Base-by-base conservation (phyloP, 164 flowering plant genomes). In the Chimonanthus salicifolius region DNA sequence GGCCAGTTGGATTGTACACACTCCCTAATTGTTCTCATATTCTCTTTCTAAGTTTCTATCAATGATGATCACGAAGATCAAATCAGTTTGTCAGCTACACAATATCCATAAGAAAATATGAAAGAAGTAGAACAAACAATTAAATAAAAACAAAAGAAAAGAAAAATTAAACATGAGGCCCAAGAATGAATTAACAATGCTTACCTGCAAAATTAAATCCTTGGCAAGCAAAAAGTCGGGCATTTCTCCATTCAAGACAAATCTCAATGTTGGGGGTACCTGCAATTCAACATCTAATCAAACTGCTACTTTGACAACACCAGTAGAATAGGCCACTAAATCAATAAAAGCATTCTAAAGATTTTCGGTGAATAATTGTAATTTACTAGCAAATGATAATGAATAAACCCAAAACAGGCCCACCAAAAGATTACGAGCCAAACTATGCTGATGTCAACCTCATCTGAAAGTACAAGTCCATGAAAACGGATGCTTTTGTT, bases 231-330 rank as follows among this genome's bases (percentile, higher is more conserved):
- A 78, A 85, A 86, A 93, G 75, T 81, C 82, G 58, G 98, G 99
- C 98, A 93, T 93, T 84, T 93, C 98, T 74, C 99, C 98, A 84
- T 95, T 98, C 94, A 93, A 70, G 18, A 92, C 91, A 83, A 95
- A 93, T 77, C 97, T 88, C 78, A 95, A 71, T 58, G 99, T 94
- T 69, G 97, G 97, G 5, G 98, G 99, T 15, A 93, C 98, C 99
- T 95, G 90, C 78, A 87, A 71, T 11, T 47, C 33, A 77, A 72
- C 10, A 49, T 45, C 7, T 54, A 71, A 66, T 21, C 21, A 62
- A 47, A 20, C 46, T 63, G 33, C 54, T 7, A 4, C 58, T 50
- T 69, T 13, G 5, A 49, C n/a, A 33, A 69, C 71, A 45, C 4
- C 47, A 68, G 2, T 18, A 66, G 2, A 15, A 1, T 15, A 20